phyloP scores from a whole-genome alignment of 208 protist genomes.

The Leishmania arabica region DNA sequence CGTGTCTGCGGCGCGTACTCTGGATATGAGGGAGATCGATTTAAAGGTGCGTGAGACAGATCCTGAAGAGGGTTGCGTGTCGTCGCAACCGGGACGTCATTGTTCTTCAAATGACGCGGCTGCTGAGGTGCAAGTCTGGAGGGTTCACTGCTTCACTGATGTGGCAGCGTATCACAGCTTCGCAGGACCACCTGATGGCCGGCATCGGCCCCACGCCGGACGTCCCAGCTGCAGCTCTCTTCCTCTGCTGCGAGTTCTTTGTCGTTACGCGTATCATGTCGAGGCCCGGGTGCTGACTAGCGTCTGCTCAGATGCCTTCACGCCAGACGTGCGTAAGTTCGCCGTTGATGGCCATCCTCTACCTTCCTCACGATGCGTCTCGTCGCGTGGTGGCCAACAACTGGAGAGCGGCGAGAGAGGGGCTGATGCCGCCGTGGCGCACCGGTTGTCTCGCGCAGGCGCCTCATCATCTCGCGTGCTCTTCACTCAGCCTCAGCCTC shows the following conservation, averaged over 20 bases:
- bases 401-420: background rate
- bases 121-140: constrained; percentile 17
- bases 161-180: background rate
- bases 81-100: background rate
- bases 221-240: background rate
- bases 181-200: background rate
- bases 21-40: background rate
- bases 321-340: background rate
- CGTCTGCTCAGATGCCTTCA: background rate
- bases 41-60: background rate
- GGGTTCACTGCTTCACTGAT: constrained; percentile 17
- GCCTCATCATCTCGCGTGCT: constrained; percentile 11
- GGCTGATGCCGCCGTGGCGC: background rate
- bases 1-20: background rate
- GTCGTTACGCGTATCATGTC: constrained; percentile 25
- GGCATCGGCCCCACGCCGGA: background rate
- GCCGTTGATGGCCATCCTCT: background rate
- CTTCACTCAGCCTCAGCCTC: constrained; percentile 23
- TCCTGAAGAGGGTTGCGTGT: background rate
- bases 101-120: background rate
- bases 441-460: background rate
- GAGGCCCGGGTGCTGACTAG: constrained; percentile 25
- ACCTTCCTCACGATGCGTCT: background rate
- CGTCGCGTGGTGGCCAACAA: too few species aligned
- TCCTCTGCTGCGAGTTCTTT: constrained; percentile 15